Percentiles rank a stretch among this genome's conserved stretches.
Evolutionary conservation across 768 basidiomycete species (phyloP).

Genomic region (Asterophora parasitica): DNA sequence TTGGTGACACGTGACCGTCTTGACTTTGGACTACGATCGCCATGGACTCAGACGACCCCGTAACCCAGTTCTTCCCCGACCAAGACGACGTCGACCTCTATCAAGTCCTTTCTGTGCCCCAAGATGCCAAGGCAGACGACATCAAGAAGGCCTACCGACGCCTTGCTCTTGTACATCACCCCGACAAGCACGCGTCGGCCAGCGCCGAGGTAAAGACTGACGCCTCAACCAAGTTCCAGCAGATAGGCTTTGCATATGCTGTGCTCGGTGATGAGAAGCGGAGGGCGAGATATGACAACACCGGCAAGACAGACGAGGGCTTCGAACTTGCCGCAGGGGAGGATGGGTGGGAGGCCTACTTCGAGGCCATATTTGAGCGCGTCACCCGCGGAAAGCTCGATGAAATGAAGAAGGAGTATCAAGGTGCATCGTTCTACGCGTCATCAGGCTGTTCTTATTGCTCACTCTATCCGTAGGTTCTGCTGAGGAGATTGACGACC

Average conservation of each 20-base stretch:
- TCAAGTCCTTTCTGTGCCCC: conserved; percentile 55
- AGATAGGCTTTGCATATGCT: conserved; percentile 91
- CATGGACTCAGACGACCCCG: conserved; percentile 74
- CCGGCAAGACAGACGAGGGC: conserved; percentile 81
- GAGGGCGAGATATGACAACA: conserved; percentile 75
- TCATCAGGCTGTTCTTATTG: neutral
- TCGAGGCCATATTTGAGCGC: conserved; percentile 82
- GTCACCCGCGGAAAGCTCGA: conserved; percentile 85
- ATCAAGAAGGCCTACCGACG: conserved; percentile 85
- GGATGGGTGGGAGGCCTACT: conserved; percentile 95
- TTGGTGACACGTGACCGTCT: conserved; percentile 6
- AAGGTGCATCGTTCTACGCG: conserved; percentile 48
- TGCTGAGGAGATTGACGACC: conserved; percentile 75
- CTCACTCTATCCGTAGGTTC: conserved; percentile 53
- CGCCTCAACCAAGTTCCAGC: conserved; percentile 80
- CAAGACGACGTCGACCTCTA: conserved; percentile 75
- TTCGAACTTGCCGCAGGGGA: conserved; percentile 67
- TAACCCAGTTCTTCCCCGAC: conserved; percentile 72
- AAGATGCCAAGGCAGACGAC: conserved; percentile 53
- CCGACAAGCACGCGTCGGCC: conserved; percentile 79
- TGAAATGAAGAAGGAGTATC: conserved; percentile 91
- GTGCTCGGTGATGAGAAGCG: conserved; percentile 77
- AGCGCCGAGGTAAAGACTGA: conserved; percentile 56
- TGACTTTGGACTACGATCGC: conserved; percentile 16
- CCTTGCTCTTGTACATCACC: conserved; percentile 78